These are phyloP conservation scores for Naematelia encephala DNA, from an alignment of 768 basidiomycete genomes.

Conservation along the genomic window DNA sequence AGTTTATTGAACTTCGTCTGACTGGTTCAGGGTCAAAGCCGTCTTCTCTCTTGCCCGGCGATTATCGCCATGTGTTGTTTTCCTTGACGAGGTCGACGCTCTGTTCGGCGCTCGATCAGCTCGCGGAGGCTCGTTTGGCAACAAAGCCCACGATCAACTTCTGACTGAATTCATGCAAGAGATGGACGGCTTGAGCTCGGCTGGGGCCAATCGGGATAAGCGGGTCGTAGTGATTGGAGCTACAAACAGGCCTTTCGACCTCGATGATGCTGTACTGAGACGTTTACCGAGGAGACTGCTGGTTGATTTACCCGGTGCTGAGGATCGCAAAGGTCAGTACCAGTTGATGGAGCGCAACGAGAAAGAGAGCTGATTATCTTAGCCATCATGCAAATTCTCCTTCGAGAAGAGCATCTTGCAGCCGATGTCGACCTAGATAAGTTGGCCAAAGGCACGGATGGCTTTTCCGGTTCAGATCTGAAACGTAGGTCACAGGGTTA, in stretches of 20 bases:
- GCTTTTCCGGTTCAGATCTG: constrained; percentile 89
- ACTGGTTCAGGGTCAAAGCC: constrained; percentile 61
- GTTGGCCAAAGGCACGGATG: constrained; percentile 48
- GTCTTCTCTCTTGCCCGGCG: constrained; percentile 82
- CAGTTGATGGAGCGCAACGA: not conserved
- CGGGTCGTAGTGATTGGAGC: constrained; percentile 88
- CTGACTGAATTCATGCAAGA: constrained; percentile 57
- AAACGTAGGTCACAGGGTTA: constrained; percentile 64
- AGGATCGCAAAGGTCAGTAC: constrained; percentile 72
- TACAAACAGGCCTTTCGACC: constrained; percentile 64
- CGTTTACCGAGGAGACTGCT: constrained; percentile 80
- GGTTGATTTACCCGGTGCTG: constrained; percentile 82
- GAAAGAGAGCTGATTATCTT: constrained; percentile 5
- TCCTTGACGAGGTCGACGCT: constrained; percentile 92
- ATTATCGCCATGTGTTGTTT: constrained; percentile 85
- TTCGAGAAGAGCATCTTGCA: constrained; percentile 69
- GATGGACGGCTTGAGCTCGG: constrained; percentile 75
- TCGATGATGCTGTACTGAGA: constrained; percentile 76
- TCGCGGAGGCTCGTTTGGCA: constrained; percentile 67
- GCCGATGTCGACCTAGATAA: constrained; percentile 40
- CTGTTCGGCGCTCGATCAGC: constrained; percentile 82
- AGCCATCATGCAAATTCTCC: constrained; percentile 84
- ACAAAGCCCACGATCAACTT: constrained; percentile 78
- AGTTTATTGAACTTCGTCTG: constrained; percentile 58
- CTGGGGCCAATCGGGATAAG: constrained; percentile 69